These are phyloP conservation scores for Anisodus tanguticus DNA, from an alignment of 257 asterid genomes.

Conservation along the genomic window DNA sequence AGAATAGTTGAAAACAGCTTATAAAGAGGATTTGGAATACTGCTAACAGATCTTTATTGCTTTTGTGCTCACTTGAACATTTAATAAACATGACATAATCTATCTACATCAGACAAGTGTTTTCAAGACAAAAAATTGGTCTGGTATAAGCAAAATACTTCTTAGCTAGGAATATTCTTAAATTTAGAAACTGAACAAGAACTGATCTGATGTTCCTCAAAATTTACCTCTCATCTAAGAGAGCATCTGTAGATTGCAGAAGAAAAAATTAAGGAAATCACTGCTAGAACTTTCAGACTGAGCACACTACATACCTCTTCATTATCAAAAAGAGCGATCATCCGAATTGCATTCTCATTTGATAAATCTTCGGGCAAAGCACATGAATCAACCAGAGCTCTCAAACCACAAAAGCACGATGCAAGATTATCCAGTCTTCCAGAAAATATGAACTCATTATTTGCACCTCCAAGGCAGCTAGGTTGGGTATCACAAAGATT, in stretches of 20 bases:
- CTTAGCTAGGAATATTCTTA: background rate
- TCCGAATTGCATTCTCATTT: slow-evolving; percentile 75
- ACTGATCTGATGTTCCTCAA: slow-evolving; percentile 24
- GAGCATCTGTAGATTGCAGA: slow-evolving; percentile 4
- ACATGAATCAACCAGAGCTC: slow-evolving; percentile 93
- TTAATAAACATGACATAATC: slow-evolving; percentile 1
- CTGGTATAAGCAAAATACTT: slow-evolving; percentile 6
- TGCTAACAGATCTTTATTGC: background rate
- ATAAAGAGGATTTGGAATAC: background rate
- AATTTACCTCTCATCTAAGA: slow-evolving; percentile 16
- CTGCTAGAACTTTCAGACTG: slow-evolving; percentile 25
- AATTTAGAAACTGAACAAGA: background rate
- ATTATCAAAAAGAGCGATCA: slow-evolving; percentile 95
- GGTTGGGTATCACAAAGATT: slow-evolving; percentile 97
- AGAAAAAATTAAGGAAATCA: background rate
- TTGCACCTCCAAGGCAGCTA: slow-evolving; percentile 99
- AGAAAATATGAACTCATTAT: slow-evolving; percentile 91
- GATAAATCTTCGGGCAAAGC: slow-evolving; percentile 67
- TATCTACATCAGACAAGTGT: slow-evolving; percentile 10
- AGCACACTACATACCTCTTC: slow-evolving; percentile 70
- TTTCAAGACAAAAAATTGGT: slow-evolving; percentile 18
- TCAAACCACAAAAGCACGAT: slow-evolving; percentile 92
- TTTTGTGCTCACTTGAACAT: slow-evolving; percentile 14
- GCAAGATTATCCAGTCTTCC: slow-evolving; percentile 99
- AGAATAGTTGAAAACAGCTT: background rate